Evolutionary conservation across 371 early-diverging fungal genomes (phyloP), one percentile per base, ranked within the genome.

Genomic region (Lichtheimia ramosa): DNA sequence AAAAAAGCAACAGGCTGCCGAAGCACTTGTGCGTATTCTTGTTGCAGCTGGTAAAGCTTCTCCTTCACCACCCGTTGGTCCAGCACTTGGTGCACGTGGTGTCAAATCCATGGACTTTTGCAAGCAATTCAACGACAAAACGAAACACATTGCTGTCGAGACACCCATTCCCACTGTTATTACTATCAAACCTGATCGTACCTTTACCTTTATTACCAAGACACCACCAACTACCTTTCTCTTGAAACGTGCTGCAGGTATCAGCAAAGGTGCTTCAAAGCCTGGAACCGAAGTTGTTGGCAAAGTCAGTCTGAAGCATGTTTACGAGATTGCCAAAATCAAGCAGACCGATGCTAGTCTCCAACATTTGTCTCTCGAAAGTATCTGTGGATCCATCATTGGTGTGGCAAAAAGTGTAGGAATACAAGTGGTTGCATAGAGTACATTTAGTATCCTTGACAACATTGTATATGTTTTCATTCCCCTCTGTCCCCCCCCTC

Each of bases 91-190:
- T 75, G 96, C 95, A 63, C 89, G 94, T 55, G 99, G 99, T 72
- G 91, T 98, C 54, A 97, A 97, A 74, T 86, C 95, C n/a, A 96
- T 97, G 84, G 99, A 98, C 71, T 98, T 98, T 73, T 95, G 96
- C 83, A 96, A 96, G 75, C 92, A 90, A 71, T 98, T 98, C 83
- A 98, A 97, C 82, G 97, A 96, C 74, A 89, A 89, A 50, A 96
- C 99, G 58, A 95, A 94, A 71, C 83, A 90, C 64, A 83, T 88
- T 69, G 79, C 84, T n/a, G 74, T 84, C 41, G 91, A 89, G 41
- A 92, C 94, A 34, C 98, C 97, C 34, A 81, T 95, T 46, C 93
- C 94, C 2, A 89, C 90, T 18, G 77, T 87, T 28, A 92, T 98
- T 66, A 84, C 83, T 48, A 89, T 97, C 67, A 91, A 94, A 57